Evolutionary conservation across 1,139 yeast species (phyloP), one percentile per base, ranked within the genome.

Genomic region (Yamadazyma buinensis): DNA sequence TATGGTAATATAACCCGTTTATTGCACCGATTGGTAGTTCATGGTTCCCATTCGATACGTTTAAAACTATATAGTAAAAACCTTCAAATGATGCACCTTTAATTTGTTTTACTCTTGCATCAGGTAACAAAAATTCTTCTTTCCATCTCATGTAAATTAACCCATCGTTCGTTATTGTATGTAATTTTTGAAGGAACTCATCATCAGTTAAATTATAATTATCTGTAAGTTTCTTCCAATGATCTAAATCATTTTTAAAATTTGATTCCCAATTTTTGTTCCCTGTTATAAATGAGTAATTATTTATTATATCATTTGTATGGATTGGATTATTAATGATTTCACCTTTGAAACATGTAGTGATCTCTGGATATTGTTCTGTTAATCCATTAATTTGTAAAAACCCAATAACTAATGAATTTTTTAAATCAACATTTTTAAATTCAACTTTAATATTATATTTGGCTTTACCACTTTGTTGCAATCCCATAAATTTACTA

Each of bases 101-200:
- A 22, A 83, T 75, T 39, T 67, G 74, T 44, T 73, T 77, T n/a
- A 81, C 65, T 34, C 77, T 61, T 15, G 88, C 79, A 57, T 88
- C 95, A 0, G 95, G 95, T 10, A 85, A 79, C 42, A 88, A 61
- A 51, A 86, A 87, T 50, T 80, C 77, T 55, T 90, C 97, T 58
- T 90, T 90, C 97, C 97, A 90, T 46, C 97, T 71, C 97, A 90
- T 90, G 55, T 80, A 90, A 6, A 90, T 62, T 49, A 69, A 77
- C 14, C 60, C 61, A 29, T 51, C 48, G 29, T 59, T 52, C 28
- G 57, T 58, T 29, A 67, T 64, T 26, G 43, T 46, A 15, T 45
- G 46, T 32, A 69, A 52, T 34, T 55, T 56, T 17, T 51, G 47
- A 23, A 51, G 44, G 30, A 64, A 51, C 29, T 57, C 57, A 5